Percentiles rank a stretch among this genome's conserved stretches.
Conservation (phyloP, 2,329 filamentous ascomycete species). For the Akanthomyces dipterigenus region DNA sequence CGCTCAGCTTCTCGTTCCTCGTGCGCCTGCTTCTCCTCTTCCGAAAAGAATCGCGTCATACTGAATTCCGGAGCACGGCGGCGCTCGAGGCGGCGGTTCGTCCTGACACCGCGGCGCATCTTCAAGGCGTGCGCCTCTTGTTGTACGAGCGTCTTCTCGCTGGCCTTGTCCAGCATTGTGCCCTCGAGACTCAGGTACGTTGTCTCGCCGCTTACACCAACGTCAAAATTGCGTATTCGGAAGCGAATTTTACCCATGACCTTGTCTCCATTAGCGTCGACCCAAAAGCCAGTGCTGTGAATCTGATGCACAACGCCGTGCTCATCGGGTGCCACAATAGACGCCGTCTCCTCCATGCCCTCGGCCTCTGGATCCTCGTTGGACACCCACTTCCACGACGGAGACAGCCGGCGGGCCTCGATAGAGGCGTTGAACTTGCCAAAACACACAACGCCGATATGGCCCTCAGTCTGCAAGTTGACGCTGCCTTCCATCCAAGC, state of each 20-base stretch:
- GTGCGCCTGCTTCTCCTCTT: conserved; percentile 38
- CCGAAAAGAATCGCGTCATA: conserved; percentile 47
- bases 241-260: conserved; percentile 68
- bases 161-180: conserved; percentile 67
- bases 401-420: conserved; percentile 66
- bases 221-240: conserved; percentile 78
- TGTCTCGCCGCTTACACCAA: conserved; percentile 64
- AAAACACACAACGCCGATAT: conserved; percentile 82
- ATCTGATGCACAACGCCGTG: conserved; percentile 47
- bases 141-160: conserved; percentile 50
- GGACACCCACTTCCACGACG: conserved; percentile 73
- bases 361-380: conserved; percentile 36
- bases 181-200: conserved; percentile 83
- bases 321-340: conserved; percentile 36
- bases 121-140: conserved; percentile 38
- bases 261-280: conserved; percentile 61
- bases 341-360: conserved; percentile 36
- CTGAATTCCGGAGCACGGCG: conserved; percentile 45
- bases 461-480: conserved; percentile 81
- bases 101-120: conserved; percentile 30
- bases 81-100: conserved; percentile 22
- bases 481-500: conserved; percentile 72
- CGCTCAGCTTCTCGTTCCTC: conserved; percentile 19
- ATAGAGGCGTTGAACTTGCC: conserved; percentile 90
- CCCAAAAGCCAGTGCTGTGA: conserved; percentile 64